phyloP scores from a whole-genome alignment of 352 stramenopile genomes.

The Phytophthora pisi region DNA sequence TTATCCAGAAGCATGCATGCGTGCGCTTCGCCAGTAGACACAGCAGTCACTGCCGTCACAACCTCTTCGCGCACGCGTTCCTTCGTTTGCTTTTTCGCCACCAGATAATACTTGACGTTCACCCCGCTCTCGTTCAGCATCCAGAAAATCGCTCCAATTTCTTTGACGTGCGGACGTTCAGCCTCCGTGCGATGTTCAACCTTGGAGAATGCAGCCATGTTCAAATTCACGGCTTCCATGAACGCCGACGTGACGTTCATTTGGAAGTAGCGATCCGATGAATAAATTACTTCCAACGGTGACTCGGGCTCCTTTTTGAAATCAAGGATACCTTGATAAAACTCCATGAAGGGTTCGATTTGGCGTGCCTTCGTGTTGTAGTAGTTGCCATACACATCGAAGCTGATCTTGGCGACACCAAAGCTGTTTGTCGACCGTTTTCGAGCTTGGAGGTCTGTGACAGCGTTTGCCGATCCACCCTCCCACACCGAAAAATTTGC shows the following conservation, averaged over 20 bases:
- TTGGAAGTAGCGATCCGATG: constrained; percentile 86
- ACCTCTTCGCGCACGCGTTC: constrained; percentile 55
- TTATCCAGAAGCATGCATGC: constrained; percentile 68
- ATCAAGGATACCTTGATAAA: constrained; percentile 80
- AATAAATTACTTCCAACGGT: constrained; percentile 72
- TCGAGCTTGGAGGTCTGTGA: constrained; percentile 45
- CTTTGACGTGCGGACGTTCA: constrained; percentile 79
- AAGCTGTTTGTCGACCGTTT: constrained; percentile 68
- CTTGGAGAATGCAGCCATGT: constrained; percentile 68
- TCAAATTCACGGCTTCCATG: constrained; percentile 81
- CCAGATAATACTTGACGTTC: constrained; percentile 82
- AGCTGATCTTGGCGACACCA: constrained; percentile 76
- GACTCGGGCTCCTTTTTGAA: constrained; percentile 75
- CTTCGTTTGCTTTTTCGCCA: constrained; percentile 72
- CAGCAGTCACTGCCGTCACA: constrained; percentile 56
- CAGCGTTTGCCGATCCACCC: constrained; percentile 31
- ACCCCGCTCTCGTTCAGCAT: constrained; percentile 84
- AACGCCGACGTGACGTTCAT: constrained; percentile 86
- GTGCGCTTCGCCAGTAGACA: constrained; percentile 55
- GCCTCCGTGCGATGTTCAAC: constrained; percentile 49
- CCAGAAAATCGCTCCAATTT: constrained; percentile 85
- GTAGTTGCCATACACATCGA: constrained; percentile 89
- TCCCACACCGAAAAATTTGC: constrained; percentile 80
- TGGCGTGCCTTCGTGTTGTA: constrained; percentile 83
- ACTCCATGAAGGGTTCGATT: constrained; percentile 87